phyloP scores from a whole-genome alignment of 345 rosid genomes.

The Boechera stricta region DNA sequence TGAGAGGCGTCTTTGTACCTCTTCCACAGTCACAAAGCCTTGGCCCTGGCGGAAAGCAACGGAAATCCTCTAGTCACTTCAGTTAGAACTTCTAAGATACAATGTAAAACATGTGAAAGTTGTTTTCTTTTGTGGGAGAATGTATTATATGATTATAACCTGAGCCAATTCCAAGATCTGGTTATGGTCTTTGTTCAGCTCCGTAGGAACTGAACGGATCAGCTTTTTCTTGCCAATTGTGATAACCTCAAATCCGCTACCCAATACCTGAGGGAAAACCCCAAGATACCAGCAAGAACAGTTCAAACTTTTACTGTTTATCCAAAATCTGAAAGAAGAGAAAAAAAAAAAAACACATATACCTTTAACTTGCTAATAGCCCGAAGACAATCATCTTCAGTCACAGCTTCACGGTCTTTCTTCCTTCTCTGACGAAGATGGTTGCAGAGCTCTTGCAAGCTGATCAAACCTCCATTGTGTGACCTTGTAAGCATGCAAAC shows the following conservation, averaged over 20 bases:
- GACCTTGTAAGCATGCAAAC: slow-evolving; percentile 92
- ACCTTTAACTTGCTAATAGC: slow-evolving; percentile 96
- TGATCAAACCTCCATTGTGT: slow-evolving; percentile 88
- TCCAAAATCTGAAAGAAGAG: background rate
- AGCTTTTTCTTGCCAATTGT: slow-evolving; percentile 88
- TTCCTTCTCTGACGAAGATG: slow-evolving; percentile 74
- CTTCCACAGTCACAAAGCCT: slow-evolving; percentile 88
- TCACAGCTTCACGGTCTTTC: slow-evolving; percentile 76
- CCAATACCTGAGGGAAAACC: slow-evolving; percentile 58
- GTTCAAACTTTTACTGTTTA: background rate
- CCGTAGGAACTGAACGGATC: slow-evolving; percentile 90
- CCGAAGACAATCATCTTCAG: slow-evolving; percentile 96
- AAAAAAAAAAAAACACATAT: background rate
- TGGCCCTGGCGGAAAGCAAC: slow-evolving; percentile 58
- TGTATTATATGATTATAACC: slow-evolving; percentile 41
- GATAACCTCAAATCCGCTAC: slow-evolving; percentile 93
- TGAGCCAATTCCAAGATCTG: slow-evolving; percentile 89
- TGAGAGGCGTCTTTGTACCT: slow-evolving; percentile 70
- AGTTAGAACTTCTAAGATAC: background rate
- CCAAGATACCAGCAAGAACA: slow-evolving; percentile 1
- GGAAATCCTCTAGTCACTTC: background rate
- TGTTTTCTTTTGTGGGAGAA: background rate
- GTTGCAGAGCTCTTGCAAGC: slow-evolving; percentile 77
- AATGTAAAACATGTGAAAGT: background rate
- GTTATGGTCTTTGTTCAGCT: slow-evolving; percentile 93